These are phyloP conservation scores for Euptelea pleiosperma DNA, from an alignment of 164 flowering plant species.

Conservation along the genomic window DNA sequence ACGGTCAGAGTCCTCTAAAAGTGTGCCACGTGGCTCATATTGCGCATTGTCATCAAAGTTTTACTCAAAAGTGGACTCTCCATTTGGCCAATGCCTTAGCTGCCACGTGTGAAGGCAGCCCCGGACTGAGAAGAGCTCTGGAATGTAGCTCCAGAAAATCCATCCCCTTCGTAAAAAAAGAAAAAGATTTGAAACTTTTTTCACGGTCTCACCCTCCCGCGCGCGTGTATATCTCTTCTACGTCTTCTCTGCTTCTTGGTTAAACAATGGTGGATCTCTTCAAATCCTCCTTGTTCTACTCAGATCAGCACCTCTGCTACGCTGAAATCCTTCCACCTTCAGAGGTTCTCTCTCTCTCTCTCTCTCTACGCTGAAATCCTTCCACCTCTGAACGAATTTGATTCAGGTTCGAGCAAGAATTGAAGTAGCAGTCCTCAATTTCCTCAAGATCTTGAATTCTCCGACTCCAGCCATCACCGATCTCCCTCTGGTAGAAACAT, in stretches of 20 bases:
- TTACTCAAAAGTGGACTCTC: too few species aligned
- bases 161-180: too few species aligned
- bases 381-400: conserved; percentile 29
- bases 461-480: conserved; percentile 61
- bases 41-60: too few species aligned
- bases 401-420: conserved; percentile 78
- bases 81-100: too few species aligned
- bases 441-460: conserved; percentile 63
- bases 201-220: too few species aligned
- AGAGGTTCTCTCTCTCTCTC: conserved; percentile 34
- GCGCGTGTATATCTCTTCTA: too few species aligned
- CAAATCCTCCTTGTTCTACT: conserved; percentile 57
- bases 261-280: conserved; percentile 33
- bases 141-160: too few species aligned
- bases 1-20: too few species aligned
- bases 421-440: conserved; percentile 76
- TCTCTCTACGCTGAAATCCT: conserved; percentile 59
- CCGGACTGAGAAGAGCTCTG: too few species aligned
- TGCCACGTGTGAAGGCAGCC: too few species aligned
- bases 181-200: too few species aligned
- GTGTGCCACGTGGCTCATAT: too few species aligned
- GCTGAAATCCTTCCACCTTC: conserved; percentile 74
- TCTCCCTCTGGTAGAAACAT: conserved; percentile 59
- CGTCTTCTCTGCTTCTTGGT: not conserved
- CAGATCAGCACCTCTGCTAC: conserved; percentile 70